Percentiles rank a stretch among this genome's conserved stretches.
Conservation (phyloP, 108 stramenopile genomes). For the Pseudonitzschia multiseries region DNA sequence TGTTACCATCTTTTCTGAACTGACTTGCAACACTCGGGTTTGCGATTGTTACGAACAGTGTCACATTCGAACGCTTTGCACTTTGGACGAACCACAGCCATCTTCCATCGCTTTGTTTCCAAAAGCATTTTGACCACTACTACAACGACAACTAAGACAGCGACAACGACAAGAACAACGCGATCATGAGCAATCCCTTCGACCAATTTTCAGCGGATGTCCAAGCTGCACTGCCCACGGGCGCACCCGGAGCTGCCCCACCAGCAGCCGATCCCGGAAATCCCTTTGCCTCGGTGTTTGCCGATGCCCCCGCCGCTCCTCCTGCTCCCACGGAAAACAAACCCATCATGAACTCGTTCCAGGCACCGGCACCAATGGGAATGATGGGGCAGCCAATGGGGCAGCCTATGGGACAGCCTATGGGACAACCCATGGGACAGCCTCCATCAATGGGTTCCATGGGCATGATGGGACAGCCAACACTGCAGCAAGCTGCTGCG, state of each 20-base stretch:
- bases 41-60: not conserved
- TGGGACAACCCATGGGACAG: slow-evolving; percentile 30
- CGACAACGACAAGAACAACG: not conserved
- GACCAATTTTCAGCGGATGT: slow-evolving; percentile 78
- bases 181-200: slow-evolving; percentile 79
- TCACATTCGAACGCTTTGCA: not conserved
- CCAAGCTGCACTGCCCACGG: slow-evolving; percentile 49
- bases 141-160: not conserved
- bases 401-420: no score
- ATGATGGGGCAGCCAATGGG: slow-evolving; percentile 15
- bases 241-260: slow-evolving; percentile 20
- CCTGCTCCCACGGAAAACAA: slow-evolving; percentile 35
- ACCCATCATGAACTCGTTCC: slow-evolving; percentile 35
- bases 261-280: slow-evolving; percentile 28
- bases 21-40: not conserved
- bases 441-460: slow-evolving; percentile 27
- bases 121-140: no score
- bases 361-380: slow-evolving; percentile 20
- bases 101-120: no score
- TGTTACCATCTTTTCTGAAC: not conserved
- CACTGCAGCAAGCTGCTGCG: not conserved
- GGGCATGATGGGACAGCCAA: not conserved
- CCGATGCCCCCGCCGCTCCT: slow-evolving; percentile 28
- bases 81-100: not conserved
- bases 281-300: slow-evolving; percentile 31